These are phyloP conservation scores for Penicillium italicum DNA, from an alignment of 2,329 filamentous ascomycete species.

Conservation along the genomic window DNA sequence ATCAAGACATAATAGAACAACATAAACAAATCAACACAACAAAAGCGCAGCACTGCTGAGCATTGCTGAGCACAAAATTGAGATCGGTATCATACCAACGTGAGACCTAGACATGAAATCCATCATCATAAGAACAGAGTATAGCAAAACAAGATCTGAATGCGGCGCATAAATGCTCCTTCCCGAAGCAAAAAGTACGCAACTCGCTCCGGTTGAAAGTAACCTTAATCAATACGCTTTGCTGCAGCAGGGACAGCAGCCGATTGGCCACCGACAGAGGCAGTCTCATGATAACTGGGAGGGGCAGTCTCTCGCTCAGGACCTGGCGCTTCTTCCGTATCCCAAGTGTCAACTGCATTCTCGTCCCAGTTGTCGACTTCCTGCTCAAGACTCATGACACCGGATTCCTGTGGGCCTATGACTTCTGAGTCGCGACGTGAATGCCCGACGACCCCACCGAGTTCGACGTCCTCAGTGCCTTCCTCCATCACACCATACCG, in stretches of 20 bases:
- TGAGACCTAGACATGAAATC: conserved; percentile 17
- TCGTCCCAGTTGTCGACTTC: conserved; percentile 95
- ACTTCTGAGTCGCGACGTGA: conserved; percentile 35
- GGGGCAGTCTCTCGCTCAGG: conserved; percentile 20
- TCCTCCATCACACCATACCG: conserved; percentile 66
- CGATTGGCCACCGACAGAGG: conserved; percentile 14
- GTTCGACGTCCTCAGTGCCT: conserved; percentile 63
- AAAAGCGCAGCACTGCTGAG: conserved; percentile 5
- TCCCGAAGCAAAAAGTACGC: not conserved
- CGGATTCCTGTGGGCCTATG: conserved; percentile 58
- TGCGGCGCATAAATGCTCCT: not conserved
- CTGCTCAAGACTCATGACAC: conserved; percentile 66
- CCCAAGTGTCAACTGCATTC: conserved; percentile 67
- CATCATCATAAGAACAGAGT: conserved; percentile 13
- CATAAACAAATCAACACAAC: conserved; percentile 4
- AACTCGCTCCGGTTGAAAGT: not conserved
- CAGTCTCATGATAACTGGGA: conserved; percentile 20
- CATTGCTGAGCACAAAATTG: conserved; percentile 7
- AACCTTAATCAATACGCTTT: conserved; percentile 34
- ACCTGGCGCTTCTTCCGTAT: conserved; percentile 51
- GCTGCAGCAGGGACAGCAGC: conserved; percentile 23
- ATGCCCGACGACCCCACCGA: conserved; percentile 55
- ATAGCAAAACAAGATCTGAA: not conserved
- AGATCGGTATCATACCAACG: conserved; percentile 17
- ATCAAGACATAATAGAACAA: conserved; percentile 1